Conservation (phyloP, 306 rosid species). For the Boehmeria nivea region DNA sequence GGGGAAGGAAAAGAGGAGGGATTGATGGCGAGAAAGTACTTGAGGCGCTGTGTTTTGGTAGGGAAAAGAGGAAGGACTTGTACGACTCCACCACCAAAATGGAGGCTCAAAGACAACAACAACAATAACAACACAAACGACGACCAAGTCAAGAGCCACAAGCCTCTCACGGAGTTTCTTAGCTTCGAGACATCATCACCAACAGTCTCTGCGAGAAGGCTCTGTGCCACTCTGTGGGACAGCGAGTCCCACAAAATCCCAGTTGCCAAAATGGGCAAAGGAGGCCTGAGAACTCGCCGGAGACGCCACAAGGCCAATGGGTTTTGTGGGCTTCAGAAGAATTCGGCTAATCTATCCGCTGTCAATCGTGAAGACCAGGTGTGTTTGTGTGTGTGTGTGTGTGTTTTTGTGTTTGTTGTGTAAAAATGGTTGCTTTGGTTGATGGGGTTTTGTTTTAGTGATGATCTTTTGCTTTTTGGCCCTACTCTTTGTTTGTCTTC, state of each 20-base stretch:
- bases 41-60: constrained; percentile 35
- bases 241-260: constrained; percentile 42
- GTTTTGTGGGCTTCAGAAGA: constrained; percentile 18
- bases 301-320: constrained; percentile 21
- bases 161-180: constrained; percentile 39
- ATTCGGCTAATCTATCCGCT: constrained; percentile 22
- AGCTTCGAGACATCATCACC: constrained; percentile 24
- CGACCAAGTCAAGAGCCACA: constrained; percentile 1
- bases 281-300: constrained; percentile 27
- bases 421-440: neutral
- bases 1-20: constrained; percentile 23
- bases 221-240: constrained; percentile 71
- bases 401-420: neutral
- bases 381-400: too few species aligned
- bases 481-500: constrained; percentile 3
- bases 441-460: neutral
- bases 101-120: constrained; percentile 49
- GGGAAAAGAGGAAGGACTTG: constrained; percentile 43
- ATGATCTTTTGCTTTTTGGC: constrained; percentile 10
- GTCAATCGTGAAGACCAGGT: constrained; percentile 16
- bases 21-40: constrained; percentile 42
- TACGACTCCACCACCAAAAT: constrained; percentile 66
- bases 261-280: constrained; percentile 34
- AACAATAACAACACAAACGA: neutral
- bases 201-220: constrained; percentile 63